Evolutionary conservation across 345 rosid species (phyloP), one percentile per base, ranked within the genome.

Genomic region (Populus davidiana): DNA sequence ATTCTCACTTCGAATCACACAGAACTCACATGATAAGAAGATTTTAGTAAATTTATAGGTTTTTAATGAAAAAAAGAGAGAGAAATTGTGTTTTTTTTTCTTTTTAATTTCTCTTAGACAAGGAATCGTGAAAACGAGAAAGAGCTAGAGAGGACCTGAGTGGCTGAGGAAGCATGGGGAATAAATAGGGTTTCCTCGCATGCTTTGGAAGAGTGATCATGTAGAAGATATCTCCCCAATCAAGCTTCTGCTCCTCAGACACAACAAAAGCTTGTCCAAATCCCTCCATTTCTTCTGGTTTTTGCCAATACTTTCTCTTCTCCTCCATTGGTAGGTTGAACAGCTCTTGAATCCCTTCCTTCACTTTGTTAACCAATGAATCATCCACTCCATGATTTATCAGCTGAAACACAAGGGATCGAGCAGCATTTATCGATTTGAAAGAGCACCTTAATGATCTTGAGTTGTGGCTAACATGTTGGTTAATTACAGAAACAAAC

Each of bases 171-270:
- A 78, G 52, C 25, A 14, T 12, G 8, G 76, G 72, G 29, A 78
- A 78, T 29, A 78, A 41, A 21, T 78, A 2, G 36, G 81, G 76
- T 12, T 64, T 71, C 52, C 76, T 71, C 36, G 17, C 20, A 52
- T 78, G 41, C 16, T 13, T 47, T 16, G 81, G 81, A 5, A 72
- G 76, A 64, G 76, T 65, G 64, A 67, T 11, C 52, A 71, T 23
- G 29, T 44, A 65, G 56, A 78, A 78, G 0, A 78, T 72, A 33
- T 78, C 81, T 78, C 72, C 81, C 81, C 81, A 78, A 16, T 72
- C 76, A 43, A 78, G 78, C n/a, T 75, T 67, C 18, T 75, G 64
- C 33, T 65, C 65, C 43, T 63, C 69, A 43, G 76, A 73, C 56
- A 25, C 54, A 39, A 73, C 76, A 41, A 73, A 74, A 74, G 69